A percentile compares a stretch with the other conserved stretches of the same genome.
Conservation (phyloP, 1,284 basidiomycete species). For the Irpex rosettiformis region DNA sequence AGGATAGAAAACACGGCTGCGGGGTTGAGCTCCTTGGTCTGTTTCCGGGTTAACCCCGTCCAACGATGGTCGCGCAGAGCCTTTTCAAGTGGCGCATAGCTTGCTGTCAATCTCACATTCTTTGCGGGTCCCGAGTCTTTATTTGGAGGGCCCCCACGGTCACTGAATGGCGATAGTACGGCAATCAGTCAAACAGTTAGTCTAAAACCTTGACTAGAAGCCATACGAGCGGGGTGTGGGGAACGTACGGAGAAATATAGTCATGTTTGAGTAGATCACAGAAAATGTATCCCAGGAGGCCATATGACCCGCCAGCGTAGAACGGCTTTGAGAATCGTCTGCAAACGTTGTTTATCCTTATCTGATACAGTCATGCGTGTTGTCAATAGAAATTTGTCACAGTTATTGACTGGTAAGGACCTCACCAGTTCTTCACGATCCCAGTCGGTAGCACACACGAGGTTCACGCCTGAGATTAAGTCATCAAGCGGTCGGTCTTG, state of each 20-base stretch:
- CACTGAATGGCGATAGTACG: slow-evolving; percentile 36
- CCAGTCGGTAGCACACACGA: slow-evolving; percentile 84
- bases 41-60: slow-evolving; percentile 62
- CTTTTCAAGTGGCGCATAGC: slow-evolving; percentile 61
- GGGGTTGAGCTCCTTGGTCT: slow-evolving; percentile 79
- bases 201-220: slow-evolving; percentile 1
- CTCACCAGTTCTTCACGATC: slow-evolving; percentile 68
- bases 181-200: slow-evolving; percentile 10
- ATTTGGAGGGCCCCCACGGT: slow-evolving; percentile 50
- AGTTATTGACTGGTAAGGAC: slow-evolving; percentile 13
- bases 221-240: slow-evolving; percentile 3
- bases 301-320: slow-evolving; percentile 87
- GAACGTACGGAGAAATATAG: slow-evolving; percentile 76
- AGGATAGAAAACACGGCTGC: slow-evolving; percentile 68
- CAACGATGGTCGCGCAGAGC: slow-evolving; percentile 69
- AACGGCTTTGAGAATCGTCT: slow-evolving; percentile 73
- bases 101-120: slow-evolving; percentile 57
- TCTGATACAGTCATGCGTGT: slow-evolving; percentile 39
- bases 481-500: slow-evolving; percentile 54
- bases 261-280: slow-evolving; percentile 87
- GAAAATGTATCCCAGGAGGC: slow-evolving; percentile 93
- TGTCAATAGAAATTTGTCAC: slow-evolving; percentile 5
- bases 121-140: slow-evolving; percentile 50
- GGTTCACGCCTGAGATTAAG: slow-evolving; percentile 64
- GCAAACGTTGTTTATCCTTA: slow-evolving; percentile 75